phyloP scores from a whole-genome alignment of 148 eudicot genomes.

The Rhododendron williamsianum region DNA sequence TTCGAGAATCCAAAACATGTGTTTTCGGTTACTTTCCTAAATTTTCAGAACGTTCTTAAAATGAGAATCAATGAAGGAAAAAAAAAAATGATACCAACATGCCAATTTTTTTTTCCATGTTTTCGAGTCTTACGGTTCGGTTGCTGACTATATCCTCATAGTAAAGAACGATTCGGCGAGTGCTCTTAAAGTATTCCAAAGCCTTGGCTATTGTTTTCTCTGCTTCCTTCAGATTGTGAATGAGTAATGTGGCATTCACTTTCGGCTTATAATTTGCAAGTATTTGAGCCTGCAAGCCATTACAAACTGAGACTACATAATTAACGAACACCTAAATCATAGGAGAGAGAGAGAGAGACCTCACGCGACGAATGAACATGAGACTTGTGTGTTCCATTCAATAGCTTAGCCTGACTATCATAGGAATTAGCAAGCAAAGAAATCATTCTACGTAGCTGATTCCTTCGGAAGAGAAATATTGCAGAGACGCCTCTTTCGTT shows the following conservation, averaged over 20 bases:
- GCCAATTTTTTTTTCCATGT: not conserved
- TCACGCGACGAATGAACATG: slow-evolving; percentile 63
- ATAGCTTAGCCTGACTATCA: slow-evolving; percentile 46
- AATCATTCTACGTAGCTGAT: slow-evolving; percentile 56
- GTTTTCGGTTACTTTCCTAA: too few relatives aligned
- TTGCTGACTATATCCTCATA: slow-evolving; percentile 69
- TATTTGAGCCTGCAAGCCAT: slow-evolving; percentile 52
- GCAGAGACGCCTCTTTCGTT: slow-evolving; percentile 47
- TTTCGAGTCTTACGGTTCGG: slow-evolving; percentile 33
- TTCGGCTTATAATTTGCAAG: slow-evolving; percentile 63
- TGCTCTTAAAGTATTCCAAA: slow-evolving; percentile 48
- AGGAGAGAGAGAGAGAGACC: slow-evolving; percentile 24
- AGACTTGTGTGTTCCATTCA: slow-evolving; percentile 77
- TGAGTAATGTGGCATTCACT: slow-evolving; percentile 33
- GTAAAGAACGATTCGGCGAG: slow-evolving; percentile 52
- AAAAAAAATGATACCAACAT: not conserved
- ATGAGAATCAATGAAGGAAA: not conserved
- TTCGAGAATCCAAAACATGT: not conserved
- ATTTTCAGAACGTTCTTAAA: not conserved
- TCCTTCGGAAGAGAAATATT: slow-evolving; percentile 61
- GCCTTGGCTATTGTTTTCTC: slow-evolving; percentile 33
- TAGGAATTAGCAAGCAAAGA: slow-evolving; percentile 54
- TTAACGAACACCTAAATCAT: not conserved
- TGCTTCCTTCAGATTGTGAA: slow-evolving; percentile 29
- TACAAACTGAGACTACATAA: not conserved